These are phyloP conservation scores for Physocladia obscura DNA, from an alignment of 192 early-diverging fungal genomes.

Conservation along the genomic window DNA sequence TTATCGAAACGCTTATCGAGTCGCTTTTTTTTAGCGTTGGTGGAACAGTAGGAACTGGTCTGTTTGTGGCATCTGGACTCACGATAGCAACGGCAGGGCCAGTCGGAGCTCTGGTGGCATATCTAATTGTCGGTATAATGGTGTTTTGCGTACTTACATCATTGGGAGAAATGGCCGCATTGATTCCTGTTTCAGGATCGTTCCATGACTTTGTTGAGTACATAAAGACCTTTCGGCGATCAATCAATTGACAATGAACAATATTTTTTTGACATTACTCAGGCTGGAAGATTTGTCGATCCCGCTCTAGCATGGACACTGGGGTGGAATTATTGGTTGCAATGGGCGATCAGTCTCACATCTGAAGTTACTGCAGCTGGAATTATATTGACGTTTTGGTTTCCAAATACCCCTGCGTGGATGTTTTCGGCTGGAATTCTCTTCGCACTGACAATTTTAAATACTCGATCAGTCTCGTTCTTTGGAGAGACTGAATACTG, in stretches of 20 bases:
- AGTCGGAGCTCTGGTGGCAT: constrained; percentile 75
- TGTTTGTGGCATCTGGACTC: constrained; percentile 56
- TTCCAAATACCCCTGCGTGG: constrained; percentile 52
- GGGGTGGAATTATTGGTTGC: constrained; percentile 68
- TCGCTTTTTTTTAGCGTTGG: constrained; percentile 57
- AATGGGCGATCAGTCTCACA: constrained; percentile 66
- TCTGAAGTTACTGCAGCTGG: constrained; percentile 80
- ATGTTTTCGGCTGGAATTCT: constrained; percentile 59
- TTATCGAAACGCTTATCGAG: neutral
- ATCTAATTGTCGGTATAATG: constrained; percentile 56
- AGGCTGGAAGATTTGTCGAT: constrained; percentile 72
- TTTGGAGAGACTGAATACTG: constrained; percentile 90
- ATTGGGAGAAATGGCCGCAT: constrained; percentile 84
- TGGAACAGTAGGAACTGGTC: constrained; percentile 65
- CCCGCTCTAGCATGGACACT: constrained; percentile 62
- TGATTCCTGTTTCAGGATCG: constrained; percentile 74
- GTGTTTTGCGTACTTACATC: constrained; percentile 67
- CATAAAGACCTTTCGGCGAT: no score
- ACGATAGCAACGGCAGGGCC: constrained; percentile 77
- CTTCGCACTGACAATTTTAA: constrained; percentile 66
- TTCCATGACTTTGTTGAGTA: constrained; percentile 44
- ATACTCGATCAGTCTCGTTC: constrained; percentile 37
- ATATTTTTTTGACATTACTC: constrained; percentile 28
- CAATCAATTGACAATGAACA: no score
- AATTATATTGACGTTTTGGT: constrained; percentile 76